Evolutionary conservation across 2,329 filamentous ascomycete species (phyloP), one percentile per base, ranked within the genome.

Genomic region (Colletotrichum endophyticum): DNA sequence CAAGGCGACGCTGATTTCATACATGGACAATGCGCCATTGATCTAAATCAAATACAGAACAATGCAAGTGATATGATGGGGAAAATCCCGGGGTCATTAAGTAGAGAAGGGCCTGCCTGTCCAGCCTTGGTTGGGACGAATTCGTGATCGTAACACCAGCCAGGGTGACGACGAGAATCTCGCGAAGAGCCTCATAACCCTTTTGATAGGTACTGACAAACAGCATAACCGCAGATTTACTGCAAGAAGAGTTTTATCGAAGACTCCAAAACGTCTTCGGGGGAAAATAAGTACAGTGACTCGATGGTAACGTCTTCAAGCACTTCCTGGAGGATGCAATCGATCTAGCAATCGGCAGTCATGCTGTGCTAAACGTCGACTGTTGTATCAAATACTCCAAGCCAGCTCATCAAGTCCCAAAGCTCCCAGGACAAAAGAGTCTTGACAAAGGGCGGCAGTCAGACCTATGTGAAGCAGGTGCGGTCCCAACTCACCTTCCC

Each of bases 291-390:
- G 9, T 19, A 19, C 16, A 9, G 36, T 39, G 36, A 19, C 16
- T 19, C 15, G 2, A n/a, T 49, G 9, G 19, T 11, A n/a, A 12
- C 11, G n/a, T 53, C n/a, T 53, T 1, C 11, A 53, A 53, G n/a
- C 3, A 0, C n/a, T 0, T 53, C 12, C n/a, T 3, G 44, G n/a
- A 53, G 44, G 44, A 22, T 1, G n/a, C 3, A 8, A 13, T 22
- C 4, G 11, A 53, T 7, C n/a, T 4, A 22, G 3, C 44, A 22
- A 13, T 13, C n/a, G 13, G n/a, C 1, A 13, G 9, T 49, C n/a
- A 53, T 22, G 7, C 44, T 53, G 3, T 22, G 44, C 11, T 7
- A 8, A 53, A 53, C 13, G 6, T 53, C 44, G 2, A 53, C 44
- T 53, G 11, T 53, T 8, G 4, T 22, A 53, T 22, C n/a, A 22